Percentiles rank a stretch among this genome's conserved stretches.
phyloP scores from a whole-genome alignment of 1,284 basidiomycete species.

The Mycosarcoma maydis region DNA sequence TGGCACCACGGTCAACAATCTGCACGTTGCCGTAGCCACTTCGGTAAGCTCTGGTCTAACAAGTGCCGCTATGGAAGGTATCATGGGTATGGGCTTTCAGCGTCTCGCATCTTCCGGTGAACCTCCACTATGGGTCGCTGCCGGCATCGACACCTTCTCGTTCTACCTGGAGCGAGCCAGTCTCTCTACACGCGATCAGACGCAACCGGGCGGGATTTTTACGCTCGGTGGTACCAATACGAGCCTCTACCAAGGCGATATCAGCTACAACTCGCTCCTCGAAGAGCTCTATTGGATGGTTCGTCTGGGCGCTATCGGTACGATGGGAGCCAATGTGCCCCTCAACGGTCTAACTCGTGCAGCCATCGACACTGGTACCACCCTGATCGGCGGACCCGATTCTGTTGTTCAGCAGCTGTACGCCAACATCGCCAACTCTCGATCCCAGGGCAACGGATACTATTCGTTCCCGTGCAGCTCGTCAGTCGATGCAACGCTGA shows the following conservation, averaged over 20 bases:
- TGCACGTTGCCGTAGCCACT: slow-evolving; percentile 55
- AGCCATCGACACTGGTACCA: slow-evolving; percentile 64
- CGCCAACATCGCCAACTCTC: slow-evolving; percentile 45
- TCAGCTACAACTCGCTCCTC: slow-evolving; percentile 46
- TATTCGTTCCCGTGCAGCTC: slow-evolving; percentile 57
- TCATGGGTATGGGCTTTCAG: slow-evolving; percentile 58
- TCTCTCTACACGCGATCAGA: slow-evolving; percentile 10
- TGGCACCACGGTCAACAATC: slow-evolving; percentile 28
- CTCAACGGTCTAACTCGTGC: slow-evolving; percentile 35
- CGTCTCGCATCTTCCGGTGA: slow-evolving; percentile 26
- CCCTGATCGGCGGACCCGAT: slow-evolving; percentile 60
- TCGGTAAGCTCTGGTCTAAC: slow-evolving; percentile 30
- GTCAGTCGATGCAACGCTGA: slow-evolving; percentile 45
- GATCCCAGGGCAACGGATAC: slow-evolving; percentile 47
- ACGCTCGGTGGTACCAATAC: slow-evolving; percentile 56
- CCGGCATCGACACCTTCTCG: slow-evolving; percentile 37
- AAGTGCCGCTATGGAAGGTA: slow-evolving; percentile 37
- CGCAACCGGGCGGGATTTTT: slow-evolving; percentile 49
- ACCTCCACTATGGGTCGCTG: slow-evolving; percentile 47
- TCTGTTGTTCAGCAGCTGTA: slow-evolving; percentile 48
- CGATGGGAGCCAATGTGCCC: slow-evolving; percentile 15
- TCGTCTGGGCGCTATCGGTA: slow-evolving; percentile 40
- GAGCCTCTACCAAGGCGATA: slow-evolving; percentile 47
- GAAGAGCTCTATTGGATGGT: slow-evolving; percentile 56
- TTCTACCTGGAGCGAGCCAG: slow-evolving; percentile 51